phyloP scores from a whole-genome alignment of 2,329 filamentous ascomycete genomes.

The Fusarium humuli region DNA sequence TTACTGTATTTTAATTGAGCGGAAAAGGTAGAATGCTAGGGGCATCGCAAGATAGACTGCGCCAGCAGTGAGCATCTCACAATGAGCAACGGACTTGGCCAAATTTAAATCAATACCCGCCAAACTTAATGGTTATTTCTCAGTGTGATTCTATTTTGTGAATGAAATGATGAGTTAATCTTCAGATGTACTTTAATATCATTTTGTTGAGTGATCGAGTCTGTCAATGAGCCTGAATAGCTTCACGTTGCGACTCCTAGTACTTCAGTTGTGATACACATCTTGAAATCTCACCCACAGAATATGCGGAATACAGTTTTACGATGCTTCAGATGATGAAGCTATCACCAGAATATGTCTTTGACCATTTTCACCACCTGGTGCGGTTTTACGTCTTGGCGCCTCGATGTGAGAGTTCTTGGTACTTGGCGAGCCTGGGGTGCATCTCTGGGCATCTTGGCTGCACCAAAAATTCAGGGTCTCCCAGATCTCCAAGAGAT shows the following conservation, averaged over 20 bases:
- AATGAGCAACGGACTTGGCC: not conserved
- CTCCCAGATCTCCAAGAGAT: slow-evolving; percentile 45
- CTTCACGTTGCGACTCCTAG: too few species aligned
- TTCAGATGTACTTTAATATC: too few species aligned
- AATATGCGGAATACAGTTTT: not conserved
- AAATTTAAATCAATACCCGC: slow-evolving; percentile 14
- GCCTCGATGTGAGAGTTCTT: slow-evolving; percentile 28
- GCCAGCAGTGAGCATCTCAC: slow-evolving; percentile 12
- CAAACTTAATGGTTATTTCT: not conserved
- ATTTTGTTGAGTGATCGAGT: too few species aligned
- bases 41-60: slow-evolving; percentile 17
- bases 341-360: slow-evolving; percentile 18
- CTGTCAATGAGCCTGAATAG: not conserved
- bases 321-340: not conserved
- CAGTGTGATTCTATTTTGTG: too few species aligned
- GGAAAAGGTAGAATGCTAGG: slow-evolving; percentile 14
- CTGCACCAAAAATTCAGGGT: slow-evolving; percentile 31
- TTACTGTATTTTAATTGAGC: slow-evolving; percentile 13
- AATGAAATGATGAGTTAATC: too few species aligned
- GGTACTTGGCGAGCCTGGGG: slow-evolving; percentile 43
- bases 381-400: slow-evolving; percentile 44
- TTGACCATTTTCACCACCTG: slow-evolving; percentile 41
- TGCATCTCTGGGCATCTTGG: slow-evolving; percentile 45
- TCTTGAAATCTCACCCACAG: too few species aligned
- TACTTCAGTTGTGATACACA: too few species aligned